Conservation (phyloP, 495 filamentous ascomycete species). For the Xylaria sp. region DNA sequence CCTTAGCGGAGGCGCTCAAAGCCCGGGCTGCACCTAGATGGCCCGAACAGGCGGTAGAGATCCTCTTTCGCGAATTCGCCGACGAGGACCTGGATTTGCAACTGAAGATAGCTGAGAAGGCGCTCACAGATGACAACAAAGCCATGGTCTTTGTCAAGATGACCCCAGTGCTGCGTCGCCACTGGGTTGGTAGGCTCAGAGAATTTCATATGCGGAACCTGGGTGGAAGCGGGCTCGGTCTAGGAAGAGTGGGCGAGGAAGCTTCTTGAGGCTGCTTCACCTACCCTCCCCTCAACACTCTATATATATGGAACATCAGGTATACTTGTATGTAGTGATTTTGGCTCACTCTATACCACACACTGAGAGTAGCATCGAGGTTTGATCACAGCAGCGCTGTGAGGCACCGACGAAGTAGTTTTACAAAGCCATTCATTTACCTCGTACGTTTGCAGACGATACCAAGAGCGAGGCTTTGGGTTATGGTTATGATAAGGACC, state of each 20-base stretch:
- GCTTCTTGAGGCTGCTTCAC: constrained; percentile 20
- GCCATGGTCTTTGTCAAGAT: constrained; percentile 63
- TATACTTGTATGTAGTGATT: background rate
- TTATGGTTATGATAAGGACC: background rate
- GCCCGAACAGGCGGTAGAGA: constrained; percentile 58
- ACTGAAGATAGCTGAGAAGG: constrained; percentile 60
- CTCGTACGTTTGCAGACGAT: background rate
- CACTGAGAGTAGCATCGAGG: background rate
- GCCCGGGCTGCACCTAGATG: constrained; percentile 41
- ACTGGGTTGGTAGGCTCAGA: constrained; percentile 56
- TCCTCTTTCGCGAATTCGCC: constrained; percentile 57
- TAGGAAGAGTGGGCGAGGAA: constrained; percentile 41
- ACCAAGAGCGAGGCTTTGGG: background rate
- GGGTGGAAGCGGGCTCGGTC: constrained; percentile 32
- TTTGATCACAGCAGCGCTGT: background rate
- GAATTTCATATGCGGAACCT: constrained; percentile 54
- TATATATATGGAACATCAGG: background rate
- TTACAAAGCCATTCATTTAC: background rate
- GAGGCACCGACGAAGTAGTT: background rate
- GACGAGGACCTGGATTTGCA: constrained; percentile 57
- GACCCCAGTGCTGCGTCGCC: constrained; percentile 48
- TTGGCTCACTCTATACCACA: background rate
- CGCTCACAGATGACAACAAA: constrained; percentile 59
- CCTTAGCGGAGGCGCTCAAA: constrained; percentile 47
- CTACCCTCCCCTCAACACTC: too few species aligned